Conservation (phyloP, 2,329 filamentous ascomycete genomes). For the Paecilomyces sp. region DNA sequence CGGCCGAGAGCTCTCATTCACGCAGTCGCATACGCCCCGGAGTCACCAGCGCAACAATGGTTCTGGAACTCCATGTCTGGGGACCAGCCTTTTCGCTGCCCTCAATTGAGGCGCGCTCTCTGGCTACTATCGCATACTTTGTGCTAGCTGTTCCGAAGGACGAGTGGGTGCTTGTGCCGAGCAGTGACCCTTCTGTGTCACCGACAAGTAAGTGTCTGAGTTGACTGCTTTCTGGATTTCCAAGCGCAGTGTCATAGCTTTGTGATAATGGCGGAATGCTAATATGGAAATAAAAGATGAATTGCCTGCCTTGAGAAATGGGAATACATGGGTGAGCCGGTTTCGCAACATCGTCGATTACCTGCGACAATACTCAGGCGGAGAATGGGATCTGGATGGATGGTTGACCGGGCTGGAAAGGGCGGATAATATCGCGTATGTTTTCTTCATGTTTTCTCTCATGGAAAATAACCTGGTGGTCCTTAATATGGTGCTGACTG, state of each 20-base stretch:
- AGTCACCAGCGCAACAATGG: constrained; percentile 32
- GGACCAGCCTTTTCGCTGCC: constrained; percentile 81
- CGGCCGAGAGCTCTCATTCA: background rate
- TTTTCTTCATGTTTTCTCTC: background rate
- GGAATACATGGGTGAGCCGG: constrained; percentile 44
- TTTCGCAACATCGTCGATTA: constrained; percentile 50
- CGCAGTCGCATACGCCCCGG: background rate
- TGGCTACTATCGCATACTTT: constrained; percentile 74
- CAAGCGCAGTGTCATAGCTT: background rate
- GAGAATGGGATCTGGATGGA: constrained; percentile 43
- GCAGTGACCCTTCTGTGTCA: constrained; percentile 64
- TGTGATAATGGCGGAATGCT: background rate
- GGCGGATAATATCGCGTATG: constrained; percentile 46
- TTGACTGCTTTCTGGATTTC: background rate
- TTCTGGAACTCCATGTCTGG: constrained; percentile 79
- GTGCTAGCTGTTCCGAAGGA: constrained; percentile 52
- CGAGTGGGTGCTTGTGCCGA: constrained; percentile 65
- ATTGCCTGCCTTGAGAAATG: constrained; percentile 52
- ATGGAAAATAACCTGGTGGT: background rate
- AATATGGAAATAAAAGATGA: constrained; percentile 36
- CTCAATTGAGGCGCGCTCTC: constrained; percentile 85
- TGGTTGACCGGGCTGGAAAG: constrained; percentile 33
- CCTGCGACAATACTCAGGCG: constrained; percentile 39
- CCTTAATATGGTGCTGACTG: constrained; percentile 1
- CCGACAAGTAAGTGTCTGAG: constrained; percentile 55